These are phyloP conservation scores for Thamnidium elegans DNA, from an alignment of 192 early-diverging fungal genomes.

Conservation along the genomic window DNA sequence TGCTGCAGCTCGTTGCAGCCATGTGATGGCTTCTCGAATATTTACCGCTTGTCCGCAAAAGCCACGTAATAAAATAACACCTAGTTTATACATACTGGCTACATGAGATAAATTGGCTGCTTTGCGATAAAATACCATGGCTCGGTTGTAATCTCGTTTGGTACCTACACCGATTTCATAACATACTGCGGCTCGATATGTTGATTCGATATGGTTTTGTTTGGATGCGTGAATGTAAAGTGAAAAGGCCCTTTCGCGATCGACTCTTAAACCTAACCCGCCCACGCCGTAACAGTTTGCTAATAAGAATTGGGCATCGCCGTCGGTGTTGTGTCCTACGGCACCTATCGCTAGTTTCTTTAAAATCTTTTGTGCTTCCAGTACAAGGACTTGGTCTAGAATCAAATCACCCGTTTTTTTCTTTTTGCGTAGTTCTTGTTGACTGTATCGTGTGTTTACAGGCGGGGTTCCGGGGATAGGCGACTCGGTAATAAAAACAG, in stretches of 20 bases:
- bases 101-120: constrained; percentile 86
- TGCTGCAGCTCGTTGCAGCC: constrained; percentile 88
- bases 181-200: constrained; percentile 91
- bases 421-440: not conserved
- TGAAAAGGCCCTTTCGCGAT: constrained; percentile 85
- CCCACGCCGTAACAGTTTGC: constrained; percentile 91
- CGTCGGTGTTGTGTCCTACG: constrained; percentile 49
- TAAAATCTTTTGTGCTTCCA: constrained; percentile 83
- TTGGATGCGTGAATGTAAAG: constrained; percentile 92
- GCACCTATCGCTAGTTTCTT: constrained; percentile 77
- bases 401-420: constrained; percentile 59
- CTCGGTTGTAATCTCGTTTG: constrained; percentile 71
- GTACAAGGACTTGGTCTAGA: constrained; percentile 65
- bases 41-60: constrained; percentile 64
- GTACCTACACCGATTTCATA: constrained; percentile 95
- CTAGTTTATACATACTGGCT: constrained; percentile 95
- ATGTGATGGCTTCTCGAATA: constrained; percentile 89
- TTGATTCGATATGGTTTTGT: constrained; percentile 84
- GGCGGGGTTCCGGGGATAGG: not conserved
- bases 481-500: not conserved
- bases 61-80: constrained; percentile 86
- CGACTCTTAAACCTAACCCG: constrained; percentile 71
- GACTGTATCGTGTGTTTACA: not conserved
- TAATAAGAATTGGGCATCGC: constrained; percentile 91
- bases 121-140: constrained; percentile 89